Evolutionary conservation across 768 basidiomycete genomes (phyloP).

Genomic region (Multifurca ochricompacta): DNA sequence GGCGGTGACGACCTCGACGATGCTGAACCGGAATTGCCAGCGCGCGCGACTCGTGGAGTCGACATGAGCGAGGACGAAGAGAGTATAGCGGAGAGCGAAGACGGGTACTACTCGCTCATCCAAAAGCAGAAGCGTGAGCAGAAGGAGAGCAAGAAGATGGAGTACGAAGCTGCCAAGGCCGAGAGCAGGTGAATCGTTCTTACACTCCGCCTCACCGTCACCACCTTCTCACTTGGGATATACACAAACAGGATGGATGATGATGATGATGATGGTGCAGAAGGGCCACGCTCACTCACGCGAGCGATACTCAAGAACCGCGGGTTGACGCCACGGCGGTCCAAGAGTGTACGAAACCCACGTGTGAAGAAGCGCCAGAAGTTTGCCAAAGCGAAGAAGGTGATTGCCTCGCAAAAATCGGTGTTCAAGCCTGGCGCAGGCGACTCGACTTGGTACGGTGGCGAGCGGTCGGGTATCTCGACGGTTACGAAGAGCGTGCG

Average conservation of each 20-base stretch:
- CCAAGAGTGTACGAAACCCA: slow-evolving; percentile 90
- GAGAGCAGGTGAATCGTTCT: slow-evolving; percentile 44
- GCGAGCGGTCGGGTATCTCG: slow-evolving; percentile 90
- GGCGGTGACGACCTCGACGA: slow-evolving; percentile 66
- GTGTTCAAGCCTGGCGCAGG: slow-evolving; percentile 86
- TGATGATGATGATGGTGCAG: slow-evolving; percentile 34
- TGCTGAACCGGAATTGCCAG: slow-evolving; percentile 37
- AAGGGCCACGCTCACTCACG: slow-evolving; percentile 82
- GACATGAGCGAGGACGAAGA: slow-evolving; percentile 34
- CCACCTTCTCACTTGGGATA: slow-evolving; percentile 1
- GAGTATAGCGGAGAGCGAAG: slow-evolving; percentile 36
- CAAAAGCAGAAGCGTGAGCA: slow-evolving; percentile 61
- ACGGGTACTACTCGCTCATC: slow-evolving; percentile 90
- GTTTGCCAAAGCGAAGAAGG: slow-evolving; percentile 94
- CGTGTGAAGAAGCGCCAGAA: slow-evolving; percentile 93
- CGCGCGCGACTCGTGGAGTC: slow-evolving; percentile 24
- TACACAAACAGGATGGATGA: slow-evolving; percentile 25
- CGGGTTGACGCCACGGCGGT: slow-evolving; percentile 84
- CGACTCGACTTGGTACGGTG: slow-evolving; percentile 69
- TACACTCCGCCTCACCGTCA: background rate
- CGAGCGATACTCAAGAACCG: slow-evolving; percentile 90
- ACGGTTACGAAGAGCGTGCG: slow-evolving; percentile 83
- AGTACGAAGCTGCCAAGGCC: slow-evolving; percentile 60
- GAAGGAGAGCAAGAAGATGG: slow-evolving; percentile 74
- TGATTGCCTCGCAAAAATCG: slow-evolving; percentile 79